phyloP scores from a whole-genome alignment of 1,139 yeast species.

The Petasospora fabianii region DNA sequence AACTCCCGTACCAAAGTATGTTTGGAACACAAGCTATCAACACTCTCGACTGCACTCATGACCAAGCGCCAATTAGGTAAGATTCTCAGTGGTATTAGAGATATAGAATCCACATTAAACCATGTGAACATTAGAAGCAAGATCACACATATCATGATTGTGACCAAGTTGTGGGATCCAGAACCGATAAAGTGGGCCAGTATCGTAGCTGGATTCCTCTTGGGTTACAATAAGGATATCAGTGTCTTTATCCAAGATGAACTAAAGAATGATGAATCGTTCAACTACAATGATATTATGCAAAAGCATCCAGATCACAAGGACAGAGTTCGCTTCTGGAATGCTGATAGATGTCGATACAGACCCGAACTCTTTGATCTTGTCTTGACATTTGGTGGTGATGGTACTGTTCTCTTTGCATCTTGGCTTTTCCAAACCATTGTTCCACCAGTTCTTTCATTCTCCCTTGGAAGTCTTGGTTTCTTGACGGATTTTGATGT shows the following conservation, averaged over 20 bases:
- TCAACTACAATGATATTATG: conserved; percentile 38
- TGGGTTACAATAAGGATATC: conserved; percentile 39
- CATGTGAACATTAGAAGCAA: conserved; percentile 57
- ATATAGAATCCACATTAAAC: conserved; percentile 47
- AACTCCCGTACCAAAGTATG: conserved; percentile 9
- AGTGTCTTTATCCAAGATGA: conserved; percentile 51
- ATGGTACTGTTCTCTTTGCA: conserved; percentile 80
- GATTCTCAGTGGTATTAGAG: conserved; percentile 37
- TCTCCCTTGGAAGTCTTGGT: conserved; percentile 81
- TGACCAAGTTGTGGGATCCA: conserved; percentile 67
- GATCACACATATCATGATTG: conserved; percentile 56
- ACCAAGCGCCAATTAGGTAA: conserved; percentile 24
- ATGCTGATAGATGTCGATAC: conserved; percentile 43
- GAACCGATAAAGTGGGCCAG: conserved; percentile 52
- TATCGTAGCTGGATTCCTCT: conserved; percentile 56
- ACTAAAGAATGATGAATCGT: conserved; percentile 41
- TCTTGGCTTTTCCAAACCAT: conserved; percentile 55
- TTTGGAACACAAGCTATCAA: conserved; percentile 24
- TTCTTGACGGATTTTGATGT: conserved; percentile 78
- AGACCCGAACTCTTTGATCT: conserved; percentile 54
- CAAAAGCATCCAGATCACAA: conserved; percentile 30
- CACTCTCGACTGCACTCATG: conserved; percentile 25
- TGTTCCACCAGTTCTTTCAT: conserved; percentile 83
- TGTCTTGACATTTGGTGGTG: conserved; percentile 74
- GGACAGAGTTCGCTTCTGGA: conserved; percentile 54